These are phyloP conservation scores for Colletotrichum spaethianum DNA, from an alignment of 2,329 filamentous ascomycete genomes.

Conservation along the genomic window DNA sequence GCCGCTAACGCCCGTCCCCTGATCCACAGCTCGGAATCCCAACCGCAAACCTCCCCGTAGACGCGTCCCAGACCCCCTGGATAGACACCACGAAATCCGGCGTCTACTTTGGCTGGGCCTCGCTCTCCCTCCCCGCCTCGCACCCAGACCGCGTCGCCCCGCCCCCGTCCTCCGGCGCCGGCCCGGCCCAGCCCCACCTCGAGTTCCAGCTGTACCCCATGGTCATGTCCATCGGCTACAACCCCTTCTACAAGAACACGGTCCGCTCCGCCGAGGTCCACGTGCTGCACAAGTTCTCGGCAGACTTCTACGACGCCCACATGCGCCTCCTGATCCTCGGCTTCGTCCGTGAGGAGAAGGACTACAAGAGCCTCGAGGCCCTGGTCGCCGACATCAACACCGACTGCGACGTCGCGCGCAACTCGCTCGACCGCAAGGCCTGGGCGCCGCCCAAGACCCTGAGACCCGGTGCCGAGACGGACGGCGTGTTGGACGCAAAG, in stretches of 20 bases:
- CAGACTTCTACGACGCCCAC: conserved; percentile 87
- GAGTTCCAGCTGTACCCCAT: conserved; percentile 76
- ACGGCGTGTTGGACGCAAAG: conserved; percentile 52
- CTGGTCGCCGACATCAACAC: conserved; percentile 89
- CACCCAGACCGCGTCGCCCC: conserved; percentile 58
- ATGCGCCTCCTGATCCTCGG: conserved; percentile 87
- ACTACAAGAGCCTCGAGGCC: conserved; percentile 88
- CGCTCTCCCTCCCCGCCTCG: conserved; percentile 71
- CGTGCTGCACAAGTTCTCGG: conserved; percentile 81
- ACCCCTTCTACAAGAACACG: conserved; percentile 96
- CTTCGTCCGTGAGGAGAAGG: conserved; percentile 89
- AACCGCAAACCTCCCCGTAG: conserved; percentile 91
- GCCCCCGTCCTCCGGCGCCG: conserved; percentile 39
- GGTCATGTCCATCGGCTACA: conserved; percentile 96
- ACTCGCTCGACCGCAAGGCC: conserved; percentile 76
- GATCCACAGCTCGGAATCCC: conserved; percentile 89
- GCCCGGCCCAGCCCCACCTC: conserved; percentile 46
- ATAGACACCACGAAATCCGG: conserved; percentile 78
- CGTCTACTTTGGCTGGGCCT: conserved; percentile 94
- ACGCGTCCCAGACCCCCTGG: conserved; percentile 72
- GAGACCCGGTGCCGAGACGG: conserved; percentile 43
- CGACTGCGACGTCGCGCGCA: conserved; percentile 86
- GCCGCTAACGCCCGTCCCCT: not conserved
- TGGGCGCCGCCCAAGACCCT: conserved; percentile 65
- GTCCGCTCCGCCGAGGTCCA: conserved; percentile 91